Percentiles rank a stretch among this genome's conserved stretches.
phyloP scores from a whole-genome alignment of 495 filamentous ascomycete species.

The Cairneyella variabilis region DNA sequence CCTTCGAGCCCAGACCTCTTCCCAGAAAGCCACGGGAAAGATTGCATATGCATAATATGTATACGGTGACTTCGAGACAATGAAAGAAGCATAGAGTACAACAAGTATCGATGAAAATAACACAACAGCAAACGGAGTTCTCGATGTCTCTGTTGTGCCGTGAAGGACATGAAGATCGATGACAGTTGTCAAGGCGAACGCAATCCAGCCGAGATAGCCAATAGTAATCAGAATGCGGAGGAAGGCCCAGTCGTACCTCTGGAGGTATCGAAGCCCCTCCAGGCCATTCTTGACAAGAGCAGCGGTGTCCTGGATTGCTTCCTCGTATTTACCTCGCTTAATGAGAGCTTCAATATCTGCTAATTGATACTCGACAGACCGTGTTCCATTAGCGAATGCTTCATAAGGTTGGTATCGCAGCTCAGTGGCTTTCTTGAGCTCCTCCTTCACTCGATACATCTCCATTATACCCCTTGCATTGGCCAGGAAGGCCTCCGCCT shows the following conservation, averaged over 20 bases:
- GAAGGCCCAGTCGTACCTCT: slow-evolving; percentile 98
- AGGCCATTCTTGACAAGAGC: slow-evolving; percentile 73
- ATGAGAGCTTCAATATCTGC: slow-evolving; percentile 65
- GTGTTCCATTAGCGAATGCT: slow-evolving; percentile 53
- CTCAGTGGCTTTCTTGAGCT: slow-evolving; percentile 69
- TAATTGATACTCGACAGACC: slow-evolving; percentile 66
- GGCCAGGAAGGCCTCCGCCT: slow-evolving; percentile 79
- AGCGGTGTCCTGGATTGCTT: slow-evolving; percentile 71
- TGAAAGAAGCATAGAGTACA: slow-evolving; percentile 71
- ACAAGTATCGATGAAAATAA: slow-evolving; percentile 75
- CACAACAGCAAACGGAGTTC: slow-evolving; percentile 54
- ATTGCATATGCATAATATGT: slow-evolving; percentile 91
- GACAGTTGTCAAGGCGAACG: slow-evolving; percentile 88
- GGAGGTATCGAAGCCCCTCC: slow-evolving; percentile 86
- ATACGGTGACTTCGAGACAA: slow-evolving; percentile 71
- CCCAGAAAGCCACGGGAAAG: slow-evolving; percentile 95
- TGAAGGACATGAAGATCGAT: slow-evolving; percentile 87
- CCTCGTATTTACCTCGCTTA: slow-evolving; percentile 57
- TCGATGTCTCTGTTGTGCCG: slow-evolving; percentile 60
- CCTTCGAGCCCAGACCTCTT: slow-evolving; percentile 83
- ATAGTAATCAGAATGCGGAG: slow-evolving; percentile 83
- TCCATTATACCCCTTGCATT: slow-evolving; percentile 90
- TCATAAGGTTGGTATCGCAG: slow-evolving; percentile 73
- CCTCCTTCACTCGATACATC: slow-evolving; percentile 96
- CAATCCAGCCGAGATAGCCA: slow-evolving; percentile 97